Evolutionary conservation across 78 protist species (phyloP), one percentile per base, ranked within the genome.

Genomic region (Cavenderia fasciculata): DNA sequence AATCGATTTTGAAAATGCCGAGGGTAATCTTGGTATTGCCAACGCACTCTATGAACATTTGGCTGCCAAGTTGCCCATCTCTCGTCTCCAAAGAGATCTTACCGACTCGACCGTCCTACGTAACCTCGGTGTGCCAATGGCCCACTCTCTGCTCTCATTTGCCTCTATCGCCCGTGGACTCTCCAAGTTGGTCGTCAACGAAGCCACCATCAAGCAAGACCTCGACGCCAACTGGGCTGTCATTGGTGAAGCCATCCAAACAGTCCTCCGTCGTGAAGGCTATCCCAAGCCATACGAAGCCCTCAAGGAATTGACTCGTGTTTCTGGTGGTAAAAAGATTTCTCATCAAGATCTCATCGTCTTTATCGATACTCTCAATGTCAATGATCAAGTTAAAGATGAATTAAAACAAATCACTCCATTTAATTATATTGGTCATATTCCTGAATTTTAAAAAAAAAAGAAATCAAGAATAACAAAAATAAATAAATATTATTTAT

Each of bases 1-100:
- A 27, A 95, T 96, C 74, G 98, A 96, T 93, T 96, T 96, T 63
- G 98, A 96, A 71, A 96, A 96, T 74, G 96, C 98, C 1, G 98
- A 96, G 88, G 98, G 98, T 36, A 96, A 96, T 85, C 82, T 96
- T 71, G 98, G 98, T 76, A 61, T 96, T 4, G 98, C 98, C 23
- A 95, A 95, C 66, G 98, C 98, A 1, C 54, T 96, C 40, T 63
- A 90, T 47, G 94, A 92, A 40, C 95, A 90, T 68, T 52, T 96
- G 34, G 59, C 91, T 16, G 59, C 59, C 14, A 96, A 96, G 61
- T 79, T 96, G 41, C 98, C 98, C 34, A 51, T 96, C 59, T 93
- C 96, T 2, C 79, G 98, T 46, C 74, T 86, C 27, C 98, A 96
- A 85, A 95, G 98, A 27, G 98, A 96, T 69, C 94, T 96, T 14